Conservation (phyloP, 2,329 filamentous ascomycete genomes). For the Diaporthe vaccinii region DNA sequence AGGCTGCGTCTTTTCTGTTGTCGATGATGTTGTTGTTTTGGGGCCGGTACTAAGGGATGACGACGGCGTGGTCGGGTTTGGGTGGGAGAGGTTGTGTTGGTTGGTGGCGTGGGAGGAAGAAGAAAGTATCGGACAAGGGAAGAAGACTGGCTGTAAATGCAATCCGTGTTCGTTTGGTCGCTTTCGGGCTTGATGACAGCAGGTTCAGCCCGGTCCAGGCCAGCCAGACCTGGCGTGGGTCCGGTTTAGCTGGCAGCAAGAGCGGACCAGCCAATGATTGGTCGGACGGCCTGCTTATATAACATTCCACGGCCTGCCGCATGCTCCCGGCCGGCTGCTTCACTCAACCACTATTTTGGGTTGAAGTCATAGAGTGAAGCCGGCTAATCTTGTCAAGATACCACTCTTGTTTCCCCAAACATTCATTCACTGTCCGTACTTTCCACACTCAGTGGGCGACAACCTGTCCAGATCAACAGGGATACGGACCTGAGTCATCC, state of each 20-base stretch:
- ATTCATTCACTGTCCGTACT: not conserved
- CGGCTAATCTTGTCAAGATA: not conserved
- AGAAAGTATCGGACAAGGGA: slow-evolving; percentile 31
- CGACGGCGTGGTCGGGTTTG: not conserved
- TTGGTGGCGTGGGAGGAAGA: slow-evolving; percentile 28
- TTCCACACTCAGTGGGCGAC: no score
- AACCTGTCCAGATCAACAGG: not conserved
- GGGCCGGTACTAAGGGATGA: not conserved
- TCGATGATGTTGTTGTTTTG: not conserved
- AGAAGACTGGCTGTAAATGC: slow-evolving; percentile 17
- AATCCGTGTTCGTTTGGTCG: slow-evolving; percentile 38
- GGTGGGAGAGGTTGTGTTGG: not conserved
- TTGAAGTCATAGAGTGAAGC: not conserved
- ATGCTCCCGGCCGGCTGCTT: not conserved
- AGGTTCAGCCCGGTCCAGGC: slow-evolving; percentile 35
- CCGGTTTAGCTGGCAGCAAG: slow-evolving; percentile 19
- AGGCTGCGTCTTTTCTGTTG: not conserved
- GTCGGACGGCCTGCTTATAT: not conserved
- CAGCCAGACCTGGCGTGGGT: not conserved
- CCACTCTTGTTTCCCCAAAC: not conserved
- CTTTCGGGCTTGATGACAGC: slow-evolving; percentile 39
- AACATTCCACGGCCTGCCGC: not conserved
- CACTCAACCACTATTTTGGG: not conserved
- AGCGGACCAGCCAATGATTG: slow-evolving; percentile 34
- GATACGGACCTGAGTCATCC: not conserved